Conservation (phyloP, 1,284 basidiomycete genomes). For the Ustilago loliicola region DNA sequence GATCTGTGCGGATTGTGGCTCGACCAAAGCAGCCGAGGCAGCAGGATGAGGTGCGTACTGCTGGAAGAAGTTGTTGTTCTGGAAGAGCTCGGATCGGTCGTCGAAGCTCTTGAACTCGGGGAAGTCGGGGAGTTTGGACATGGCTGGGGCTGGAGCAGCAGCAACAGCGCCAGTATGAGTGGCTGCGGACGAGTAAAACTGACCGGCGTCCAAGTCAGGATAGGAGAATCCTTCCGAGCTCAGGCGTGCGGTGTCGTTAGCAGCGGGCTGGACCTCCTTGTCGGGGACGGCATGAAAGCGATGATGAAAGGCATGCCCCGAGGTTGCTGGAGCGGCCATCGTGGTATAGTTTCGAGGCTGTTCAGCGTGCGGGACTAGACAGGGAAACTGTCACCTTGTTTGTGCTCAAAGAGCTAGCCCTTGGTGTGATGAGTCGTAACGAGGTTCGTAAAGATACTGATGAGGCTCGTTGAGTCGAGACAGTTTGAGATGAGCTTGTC, state of each 20-base stretch:
- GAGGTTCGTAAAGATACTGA: not conserved
- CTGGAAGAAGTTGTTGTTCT: constrained; percentile 40
- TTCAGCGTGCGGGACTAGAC: not conserved
- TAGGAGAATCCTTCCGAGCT: constrained; percentile 36
- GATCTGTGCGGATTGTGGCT: constrained; percentile 49
- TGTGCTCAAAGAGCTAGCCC: no score
- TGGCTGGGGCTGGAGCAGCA: constrained; percentile 7
- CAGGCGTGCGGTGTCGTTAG: not conserved
- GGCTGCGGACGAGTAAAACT: constrained; percentile 41
- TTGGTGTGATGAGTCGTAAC: not conserved
- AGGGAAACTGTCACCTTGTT: no score
- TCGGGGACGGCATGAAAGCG: constrained; percentile 36
- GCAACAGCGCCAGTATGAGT: constrained; percentile 19
- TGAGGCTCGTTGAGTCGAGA: not conserved
- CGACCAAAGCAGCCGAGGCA: constrained; percentile 30
- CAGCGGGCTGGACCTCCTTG: constrained; percentile 11
- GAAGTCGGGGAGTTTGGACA: constrained; percentile 35
- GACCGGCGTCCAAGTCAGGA: constrained; percentile 47
- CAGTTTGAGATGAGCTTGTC: not conserved
- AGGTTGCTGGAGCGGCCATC: constrained; percentile 42
- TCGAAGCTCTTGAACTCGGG: constrained; percentile 48
- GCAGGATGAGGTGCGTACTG: constrained; percentile 39
- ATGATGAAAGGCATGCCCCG: constrained; percentile 45
- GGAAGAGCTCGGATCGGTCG: constrained; percentile 26
- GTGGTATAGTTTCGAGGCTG: constrained; percentile 1